A percentile compares a stretch with the other conserved stretches of the same genome.
Conservation (phyloP, 345 rosid species). For the Salix exigua region DNA sequence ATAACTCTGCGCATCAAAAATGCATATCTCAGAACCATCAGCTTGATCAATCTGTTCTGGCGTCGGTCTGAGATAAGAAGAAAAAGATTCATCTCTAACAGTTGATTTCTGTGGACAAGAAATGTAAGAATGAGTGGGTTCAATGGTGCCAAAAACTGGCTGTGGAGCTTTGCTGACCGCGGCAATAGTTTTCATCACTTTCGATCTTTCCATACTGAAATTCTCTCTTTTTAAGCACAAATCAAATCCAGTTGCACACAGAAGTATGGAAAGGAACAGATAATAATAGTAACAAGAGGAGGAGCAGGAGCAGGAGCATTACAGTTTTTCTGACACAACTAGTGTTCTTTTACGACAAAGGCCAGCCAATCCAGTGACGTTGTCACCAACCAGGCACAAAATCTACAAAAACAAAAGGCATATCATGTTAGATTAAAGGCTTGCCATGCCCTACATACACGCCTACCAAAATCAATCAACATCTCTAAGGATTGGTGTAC, state of each 20-base stretch:
- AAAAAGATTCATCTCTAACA: constrained; percentile 10
- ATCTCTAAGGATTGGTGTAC: not conserved
- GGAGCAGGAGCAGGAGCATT: not conserved
- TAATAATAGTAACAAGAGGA: not conserved
- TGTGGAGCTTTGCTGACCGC: not conserved
- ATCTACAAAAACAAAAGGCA: constrained; percentile 15
- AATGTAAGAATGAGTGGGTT: constrained; percentile 10
- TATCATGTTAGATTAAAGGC: constrained; percentile 19
- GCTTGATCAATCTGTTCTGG: constrained; percentile 6
- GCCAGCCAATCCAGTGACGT: constrained; percentile 17
- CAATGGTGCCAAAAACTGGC: not conserved
- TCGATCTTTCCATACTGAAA: constrained; percentile 15
- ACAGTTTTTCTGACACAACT: not conserved
- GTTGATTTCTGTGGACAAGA: constrained; percentile 4
- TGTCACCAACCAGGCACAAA: not conserved
- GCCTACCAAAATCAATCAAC: constrained; percentile 15
- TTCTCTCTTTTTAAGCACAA: not conserved
- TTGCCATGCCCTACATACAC: constrained; percentile 17
- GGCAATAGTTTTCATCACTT: constrained; percentile 7
- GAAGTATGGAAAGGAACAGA: not conserved
- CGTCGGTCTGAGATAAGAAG: constrained; percentile 18
- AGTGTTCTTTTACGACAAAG: constrained; percentile 12
- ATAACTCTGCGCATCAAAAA: constrained; percentile 58
- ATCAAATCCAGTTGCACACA: not conserved
- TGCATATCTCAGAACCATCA: constrained; percentile 61